Evolutionary conservation across 345 rosid species (phyloP).

Genomic region (Limnanthes douglasii): DNA sequence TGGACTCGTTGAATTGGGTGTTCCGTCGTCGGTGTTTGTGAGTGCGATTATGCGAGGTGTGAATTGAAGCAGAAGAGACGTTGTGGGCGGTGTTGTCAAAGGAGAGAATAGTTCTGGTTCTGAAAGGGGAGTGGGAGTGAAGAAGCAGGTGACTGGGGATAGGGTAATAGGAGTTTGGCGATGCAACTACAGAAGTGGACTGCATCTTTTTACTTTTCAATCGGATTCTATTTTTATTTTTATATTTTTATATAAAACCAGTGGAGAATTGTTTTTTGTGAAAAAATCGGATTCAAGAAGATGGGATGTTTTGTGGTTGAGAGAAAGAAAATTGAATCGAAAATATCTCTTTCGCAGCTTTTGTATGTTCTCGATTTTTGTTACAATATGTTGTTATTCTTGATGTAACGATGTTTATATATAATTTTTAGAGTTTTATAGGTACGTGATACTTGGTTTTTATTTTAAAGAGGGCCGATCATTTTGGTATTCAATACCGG

Average conservation of each 20-base stretch:
- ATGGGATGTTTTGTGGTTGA: no score
- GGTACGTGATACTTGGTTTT: no score
- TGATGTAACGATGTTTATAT: no score
- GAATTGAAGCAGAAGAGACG: slow-evolving; percentile 9
- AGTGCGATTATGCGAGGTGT: slow-evolving; percentile 24
- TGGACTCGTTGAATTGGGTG: slow-evolving; percentile 14
- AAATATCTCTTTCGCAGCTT: no score
- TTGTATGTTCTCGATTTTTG: no score
- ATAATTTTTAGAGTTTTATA: no score
- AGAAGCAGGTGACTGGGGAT: slow-evolving; percentile 18
- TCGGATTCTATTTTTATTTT: no score
- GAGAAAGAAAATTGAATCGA: no score
- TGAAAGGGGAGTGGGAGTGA: slow-evolving; percentile 8
- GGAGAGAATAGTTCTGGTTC: slow-evolving; percentile 17
- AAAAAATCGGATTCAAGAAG: no score
- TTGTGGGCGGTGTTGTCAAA: slow-evolving; percentile 15
- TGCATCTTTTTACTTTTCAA: slow-evolving; percentile 37
- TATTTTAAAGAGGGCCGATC: no score
- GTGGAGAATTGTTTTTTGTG: slow-evolving; percentile 9
- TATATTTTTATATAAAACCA: slow-evolving; percentile 4
- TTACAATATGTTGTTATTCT: no score
- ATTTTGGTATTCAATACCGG: no score
- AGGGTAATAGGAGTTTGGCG: slow-evolving; percentile 17
- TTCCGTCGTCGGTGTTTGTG: slow-evolving; percentile 9
- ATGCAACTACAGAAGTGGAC: slow-evolving; percentile 22